phyloP scores from a whole-genome alignment of 75 land plant genomes.

The Sequoiadendron giganteum region DNA sequence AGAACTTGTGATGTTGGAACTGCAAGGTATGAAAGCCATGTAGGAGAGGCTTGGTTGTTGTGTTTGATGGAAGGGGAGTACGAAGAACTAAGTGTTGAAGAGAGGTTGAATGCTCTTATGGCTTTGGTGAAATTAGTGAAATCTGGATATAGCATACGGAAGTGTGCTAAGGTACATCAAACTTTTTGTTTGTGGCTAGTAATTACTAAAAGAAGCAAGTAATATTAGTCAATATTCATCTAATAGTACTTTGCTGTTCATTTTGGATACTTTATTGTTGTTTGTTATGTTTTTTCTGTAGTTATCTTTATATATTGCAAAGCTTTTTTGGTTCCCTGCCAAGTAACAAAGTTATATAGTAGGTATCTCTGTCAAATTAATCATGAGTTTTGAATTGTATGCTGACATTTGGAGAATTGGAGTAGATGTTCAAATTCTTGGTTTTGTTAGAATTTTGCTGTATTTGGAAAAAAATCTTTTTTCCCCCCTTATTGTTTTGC shows the following conservation, averaged over 20 bases:
- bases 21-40: slow-evolving; percentile 90
- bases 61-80: slow-evolving; percentile 95
- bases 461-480: no score
- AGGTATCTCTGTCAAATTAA: background rate
- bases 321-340: background rate
- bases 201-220: background rate
- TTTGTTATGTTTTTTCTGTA: background rate
- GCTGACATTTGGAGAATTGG: background rate
- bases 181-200: background rate
- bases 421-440: background rate
- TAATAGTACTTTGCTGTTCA: background rate
- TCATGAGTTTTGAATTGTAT: background rate
- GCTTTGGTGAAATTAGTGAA: slow-evolving; percentile 71
- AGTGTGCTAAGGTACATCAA: slow-evolving; percentile 48
- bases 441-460: no score
- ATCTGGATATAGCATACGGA: slow-evolving; percentile 56
- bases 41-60: slow-evolving; percentile 86
- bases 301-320: background rate
- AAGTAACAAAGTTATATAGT: background rate
- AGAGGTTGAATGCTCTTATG: slow-evolving; percentile 71
- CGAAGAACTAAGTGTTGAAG: slow-evolving; percentile 83
- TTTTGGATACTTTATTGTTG: background rate
- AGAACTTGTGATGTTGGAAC: slow-evolving; percentile 21
- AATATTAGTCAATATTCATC: background rate
- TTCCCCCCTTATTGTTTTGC: no score